Conservation (phyloP, 1,139 yeast genomes). For the Pichia sp. region DNA sequence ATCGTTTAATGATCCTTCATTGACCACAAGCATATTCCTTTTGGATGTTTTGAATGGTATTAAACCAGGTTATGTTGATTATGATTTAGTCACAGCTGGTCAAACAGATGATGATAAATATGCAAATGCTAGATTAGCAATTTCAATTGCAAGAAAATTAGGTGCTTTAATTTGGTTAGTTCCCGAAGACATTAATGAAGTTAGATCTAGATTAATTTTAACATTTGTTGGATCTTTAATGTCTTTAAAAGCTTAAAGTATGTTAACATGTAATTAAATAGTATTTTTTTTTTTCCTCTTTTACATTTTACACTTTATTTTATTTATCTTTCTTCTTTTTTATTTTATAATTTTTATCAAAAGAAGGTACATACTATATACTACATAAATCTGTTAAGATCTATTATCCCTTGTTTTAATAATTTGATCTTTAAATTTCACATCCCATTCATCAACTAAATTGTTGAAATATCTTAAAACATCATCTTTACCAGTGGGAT, state of each 20-base stretch:
- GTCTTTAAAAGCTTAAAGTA: constrained; percentile 39
- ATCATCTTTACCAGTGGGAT: constrained; percentile 57
- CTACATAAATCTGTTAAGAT: not conserved
- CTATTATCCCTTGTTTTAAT: constrained; percentile 37
- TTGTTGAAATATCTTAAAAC: constrained; percentile 54
- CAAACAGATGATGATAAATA: constrained; percentile 75
- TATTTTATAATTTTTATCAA: not conserved
- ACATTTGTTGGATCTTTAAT: constrained; percentile 94
- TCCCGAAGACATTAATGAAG: constrained; percentile 98
- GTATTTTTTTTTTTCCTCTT: not conserved
- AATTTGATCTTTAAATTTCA: constrained; percentile 64
- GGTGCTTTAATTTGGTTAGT: constrained; percentile 98
- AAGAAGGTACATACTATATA: not conserved
- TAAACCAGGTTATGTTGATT: constrained; percentile 96
- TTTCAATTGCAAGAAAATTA: constrained; percentile 94
- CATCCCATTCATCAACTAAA: constrained; percentile 59
- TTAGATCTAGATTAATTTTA: constrained; percentile 84
- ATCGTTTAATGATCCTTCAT: constrained; percentile 75
- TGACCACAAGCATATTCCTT: constrained; percentile 72
- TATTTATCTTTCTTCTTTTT: not conserved
- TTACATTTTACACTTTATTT: not conserved
- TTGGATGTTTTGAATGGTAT: constrained; percentile 88
- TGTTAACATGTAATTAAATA: not conserved
- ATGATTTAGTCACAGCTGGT: constrained; percentile 80
- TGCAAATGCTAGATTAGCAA: constrained; percentile 94